Evolutionary conservation across 169 alveolate genomes (phyloP), one percentile per base, ranked within the genome.

Genomic region (Cryptosporidium viatorum): DNA sequence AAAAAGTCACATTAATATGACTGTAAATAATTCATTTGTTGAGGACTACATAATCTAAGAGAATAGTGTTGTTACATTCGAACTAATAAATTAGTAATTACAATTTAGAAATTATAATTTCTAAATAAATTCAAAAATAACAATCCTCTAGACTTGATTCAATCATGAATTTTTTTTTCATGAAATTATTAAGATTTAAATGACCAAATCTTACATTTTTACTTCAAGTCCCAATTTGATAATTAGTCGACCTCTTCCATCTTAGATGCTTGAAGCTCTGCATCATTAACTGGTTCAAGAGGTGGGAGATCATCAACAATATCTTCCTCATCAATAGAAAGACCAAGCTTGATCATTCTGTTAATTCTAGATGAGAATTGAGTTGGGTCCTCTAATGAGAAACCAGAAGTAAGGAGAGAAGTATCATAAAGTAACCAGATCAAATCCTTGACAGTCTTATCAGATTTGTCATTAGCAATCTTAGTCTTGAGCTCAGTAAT

Each of bases 261-360:
- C 97, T 97, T 97, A 80, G 98, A 96, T 69, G 95, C 97, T 84
- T 93, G 96, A 10, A 85, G 94, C 58, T 85, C 96, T 43, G 94
- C 93, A 52, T 93, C 98, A 60, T 91, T 97, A 39, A 93, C 96
- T 69, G 93, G 98, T 80, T 96, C 98, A 43, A 95, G 93, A 4
- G 98, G 97, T 35, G 97, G 99, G 23, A 96, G 92, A 65, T 95
- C 98, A 45, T 94, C 98, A 55, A 93, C 96, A 62, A 92, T 92
- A 23, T 95, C 99, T 23, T 97, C 99, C 55, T 98, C 99, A 91
- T 97, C 99, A 70, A 98, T 96, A 62, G 99, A 96, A 75, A 99
- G 97, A 69, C 99, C 99, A 31, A 98, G 96, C 94, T 97, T 98
- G 95, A 98, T 98, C 99, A 99, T 98, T 93, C 99, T 96, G 97